Conservation (phyloP, 352 stramenopile species). For the Globisporangium canariense region DNA sequence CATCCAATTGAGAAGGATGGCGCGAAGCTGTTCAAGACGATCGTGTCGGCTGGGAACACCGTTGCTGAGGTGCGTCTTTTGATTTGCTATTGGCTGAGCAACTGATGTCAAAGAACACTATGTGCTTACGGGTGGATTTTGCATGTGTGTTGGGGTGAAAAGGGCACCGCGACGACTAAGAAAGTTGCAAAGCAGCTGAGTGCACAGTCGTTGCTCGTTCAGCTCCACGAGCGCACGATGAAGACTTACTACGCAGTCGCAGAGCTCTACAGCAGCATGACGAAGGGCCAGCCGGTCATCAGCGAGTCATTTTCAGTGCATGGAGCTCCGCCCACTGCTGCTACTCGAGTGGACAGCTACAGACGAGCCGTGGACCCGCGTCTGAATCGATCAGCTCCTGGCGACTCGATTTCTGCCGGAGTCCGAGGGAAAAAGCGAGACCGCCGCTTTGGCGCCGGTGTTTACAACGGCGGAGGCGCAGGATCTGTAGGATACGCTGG, state of each 20-base stretch:
- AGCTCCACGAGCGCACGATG: constrained; percentile 52
- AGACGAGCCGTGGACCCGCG: constrained; percentile 26
- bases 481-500: constrained; percentile 11
- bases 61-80: constrained; percentile 52
- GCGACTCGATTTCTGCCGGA: background rate
- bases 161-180: constrained; percentile 76
- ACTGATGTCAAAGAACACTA: background rate
- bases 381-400: constrained; percentile 23
- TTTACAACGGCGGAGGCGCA: background rate
- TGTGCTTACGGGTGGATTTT: background rate
- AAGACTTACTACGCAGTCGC: constrained; percentile 61
- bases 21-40: constrained; percentile 78
- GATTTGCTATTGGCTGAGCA: constrained; percentile 1
- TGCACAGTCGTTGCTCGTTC: constrained; percentile 63
- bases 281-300: constrained; percentile 30
- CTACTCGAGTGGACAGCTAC: constrained; percentile 1
- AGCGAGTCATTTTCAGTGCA: constrained; percentile 21
- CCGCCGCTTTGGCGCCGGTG: background rate
- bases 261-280: constrained; percentile 61
- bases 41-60: constrained; percentile 61
- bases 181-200: constrained; percentile 79
- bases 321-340: background rate
- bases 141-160: background rate
- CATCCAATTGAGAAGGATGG: constrained; percentile 46
- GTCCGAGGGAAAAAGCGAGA: constrained; percentile 16